Conservation (phyloP, 2,329 filamentous ascomycete species). For the Pezicula radicicola region DNA sequence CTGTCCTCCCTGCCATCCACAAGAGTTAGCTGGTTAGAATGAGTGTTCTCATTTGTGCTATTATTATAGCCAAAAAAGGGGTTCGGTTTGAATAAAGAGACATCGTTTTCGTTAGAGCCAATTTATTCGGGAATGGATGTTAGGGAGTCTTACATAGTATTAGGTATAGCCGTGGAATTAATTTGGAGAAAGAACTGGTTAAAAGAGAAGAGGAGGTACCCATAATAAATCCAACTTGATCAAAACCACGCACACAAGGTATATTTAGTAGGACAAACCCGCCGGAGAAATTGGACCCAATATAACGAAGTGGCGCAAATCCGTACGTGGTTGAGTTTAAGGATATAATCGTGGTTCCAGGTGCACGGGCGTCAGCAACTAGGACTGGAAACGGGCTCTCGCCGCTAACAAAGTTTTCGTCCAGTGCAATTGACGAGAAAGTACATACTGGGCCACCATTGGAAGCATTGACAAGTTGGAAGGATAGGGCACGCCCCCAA, state of each 20-base stretch:
- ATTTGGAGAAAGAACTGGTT: conserved; percentile 71
- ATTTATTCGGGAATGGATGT: conserved; percentile 52
- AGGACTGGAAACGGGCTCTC: conserved; percentile 71
- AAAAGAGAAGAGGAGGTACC: conserved; percentile 84
- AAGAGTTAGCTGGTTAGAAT: conserved; percentile 56
- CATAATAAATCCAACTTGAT: conserved; percentile 80
- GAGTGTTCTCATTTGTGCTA: conserved; percentile 53
- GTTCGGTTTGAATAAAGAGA: conserved; percentile 72
- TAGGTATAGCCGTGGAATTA: conserved; percentile 45
- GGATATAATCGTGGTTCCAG: conserved; percentile 58
- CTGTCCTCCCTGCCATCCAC: conserved; percentile 77
- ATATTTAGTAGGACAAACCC: conserved; percentile 55
- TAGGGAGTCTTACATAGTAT: conserved; percentile 46
- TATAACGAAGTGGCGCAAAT: conserved; percentile 67
- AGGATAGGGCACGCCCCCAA: conserved; percentile 83
- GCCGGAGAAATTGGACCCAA: conserved; percentile 69
- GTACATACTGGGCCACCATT: conserved; percentile 75
- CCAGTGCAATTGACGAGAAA: conserved; percentile 73
- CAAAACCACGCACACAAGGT: conserved; percentile 73
- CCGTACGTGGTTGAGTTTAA: conserved; percentile 75
- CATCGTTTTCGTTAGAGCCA: conserved; percentile 62
- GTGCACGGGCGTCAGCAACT: conserved; percentile 66
- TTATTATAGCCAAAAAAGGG: conserved; percentile 69
- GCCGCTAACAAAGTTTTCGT: conserved; percentile 58
- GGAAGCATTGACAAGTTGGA: conserved; percentile 76